These are phyloP conservation scores for Hyphodiscus hymeniophilus DNA, from an alignment of 495 filamentous ascomycete genomes.

Conservation along the genomic window DNA sequence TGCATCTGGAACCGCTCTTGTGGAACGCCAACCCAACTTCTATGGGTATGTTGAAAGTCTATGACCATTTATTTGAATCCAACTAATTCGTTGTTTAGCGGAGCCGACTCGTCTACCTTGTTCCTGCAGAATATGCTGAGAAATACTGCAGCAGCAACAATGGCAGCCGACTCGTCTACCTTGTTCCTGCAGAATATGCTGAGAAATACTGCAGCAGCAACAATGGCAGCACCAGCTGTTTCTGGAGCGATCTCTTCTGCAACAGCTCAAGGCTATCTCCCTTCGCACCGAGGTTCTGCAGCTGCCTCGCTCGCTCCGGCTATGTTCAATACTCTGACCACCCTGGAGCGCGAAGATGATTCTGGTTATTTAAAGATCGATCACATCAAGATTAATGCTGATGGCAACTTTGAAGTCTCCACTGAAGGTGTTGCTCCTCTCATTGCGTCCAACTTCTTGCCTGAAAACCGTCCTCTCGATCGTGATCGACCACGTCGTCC, in stretches of 20 bases:
- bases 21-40: conserved; percentile 16
- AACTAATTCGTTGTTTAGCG: conserved; percentile 5
- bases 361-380: conserved; percentile 1
- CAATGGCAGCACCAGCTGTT: conserved; percentile 14
- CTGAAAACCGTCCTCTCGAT: conserved; percentile 9
- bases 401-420: neutral
- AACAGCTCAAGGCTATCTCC: conserved; percentile 22
- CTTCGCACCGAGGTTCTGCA: conserved; percentile 22
- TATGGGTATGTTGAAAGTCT: conserved; percentile 9
- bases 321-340: conserved; percentile 6
- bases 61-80: neutral
- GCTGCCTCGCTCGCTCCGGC: conserved; percentile 22
- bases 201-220: conserved; percentile 10
- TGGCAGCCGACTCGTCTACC: conserved; percentile 16
- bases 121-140: conserved; percentile 23
- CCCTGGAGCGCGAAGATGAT: conserved; percentile 3
- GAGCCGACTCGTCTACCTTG: conserved; percentile 14
- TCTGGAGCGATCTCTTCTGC: conserved; percentile 21
- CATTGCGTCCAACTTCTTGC: neutral
- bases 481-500: neutral
- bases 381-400: no score
- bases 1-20: conserved; percentile 1
- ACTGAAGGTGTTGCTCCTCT: neutral
- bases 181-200: conserved; percentile 23
- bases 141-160: conserved; percentile 10